A percentile compares a stretch with the other conserved stretches of the same genome.
Conservation (phyloP, 1,284 basidiomycete genomes). For the Inonotus obliquus region DNA sequence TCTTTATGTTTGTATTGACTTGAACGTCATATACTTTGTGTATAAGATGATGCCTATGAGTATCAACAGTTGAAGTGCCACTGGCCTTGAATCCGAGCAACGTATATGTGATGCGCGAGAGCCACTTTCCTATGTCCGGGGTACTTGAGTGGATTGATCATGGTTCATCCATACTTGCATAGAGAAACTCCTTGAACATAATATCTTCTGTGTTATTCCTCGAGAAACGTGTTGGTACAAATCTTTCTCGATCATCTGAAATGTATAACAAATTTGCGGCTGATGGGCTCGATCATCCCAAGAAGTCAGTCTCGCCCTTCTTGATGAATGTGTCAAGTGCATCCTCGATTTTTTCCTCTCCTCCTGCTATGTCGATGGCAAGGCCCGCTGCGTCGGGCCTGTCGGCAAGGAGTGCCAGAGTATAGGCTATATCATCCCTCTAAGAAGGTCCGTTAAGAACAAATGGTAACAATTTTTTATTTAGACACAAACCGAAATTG, state of each 20-base stretch:
- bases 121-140: no score
- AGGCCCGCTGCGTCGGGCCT: slow-evolving; percentile 56
- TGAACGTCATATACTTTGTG: no score
- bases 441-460: slow-evolving; percentile 21
- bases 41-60: no score
- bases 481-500: slow-evolving; percentile 38
- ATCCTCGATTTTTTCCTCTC: slow-evolving; percentile 45
- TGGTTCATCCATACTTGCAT: no score
- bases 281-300: slow-evolving; percentile 28
- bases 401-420: slow-evolving; percentile 47
- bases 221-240: neutral
- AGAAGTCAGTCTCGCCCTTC: slow-evolving; percentile 46
- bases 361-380: slow-evolving; percentile 60
- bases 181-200: neutral
- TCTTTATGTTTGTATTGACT: no score
- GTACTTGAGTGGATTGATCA: no score
- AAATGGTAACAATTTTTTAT: neutral
- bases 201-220: neutral
- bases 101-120: no score
- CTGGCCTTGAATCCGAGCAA: no score
- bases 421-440: slow-evolving; percentile 62
- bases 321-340: slow-evolving; percentile 45
- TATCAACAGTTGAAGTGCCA: no score
- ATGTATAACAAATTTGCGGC: neutral
- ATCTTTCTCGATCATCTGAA: neutral